A percentile compares a stretch with the other conserved stretches of the same genome.
phyloP scores from a whole-genome alignment of 2,329 filamentous ascomycete genomes.

The Hansfordia pulvinata region DNA sequence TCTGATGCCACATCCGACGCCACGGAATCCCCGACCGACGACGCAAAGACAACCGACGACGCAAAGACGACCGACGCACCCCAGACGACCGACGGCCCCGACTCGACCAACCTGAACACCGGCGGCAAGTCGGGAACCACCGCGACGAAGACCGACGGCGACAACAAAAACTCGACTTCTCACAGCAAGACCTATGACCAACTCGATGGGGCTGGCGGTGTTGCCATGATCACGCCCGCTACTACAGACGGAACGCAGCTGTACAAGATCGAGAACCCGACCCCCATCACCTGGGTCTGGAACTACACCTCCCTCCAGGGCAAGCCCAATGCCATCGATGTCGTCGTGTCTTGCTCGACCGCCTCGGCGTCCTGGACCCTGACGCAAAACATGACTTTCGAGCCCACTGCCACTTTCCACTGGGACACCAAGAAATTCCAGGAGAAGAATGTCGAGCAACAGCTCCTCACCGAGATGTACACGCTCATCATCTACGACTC shows the following conservation, averaged over 20 bases:
- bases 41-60: slow-evolving; percentile 4
- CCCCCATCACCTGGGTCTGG: slow-evolving; percentile 44
- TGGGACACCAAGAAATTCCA: slow-evolving; percentile 45
- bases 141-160: slow-evolving; percentile 13
- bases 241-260: slow-evolving; percentile 29
- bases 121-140: slow-evolving; percentile 14
- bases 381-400: slow-evolving; percentile 48
- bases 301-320: slow-evolving; percentile 50
- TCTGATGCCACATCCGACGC: slow-evolving; percentile 6
- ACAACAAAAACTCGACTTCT: slow-evolving; percentile 10
- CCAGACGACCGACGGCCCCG: slow-evolving; percentile 8
- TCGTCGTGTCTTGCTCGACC: slow-evolving; percentile 40
- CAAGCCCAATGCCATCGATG: slow-evolving; percentile 45
- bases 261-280: slow-evolving; percentile 43
- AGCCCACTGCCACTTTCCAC: slow-evolving; percentile 32
- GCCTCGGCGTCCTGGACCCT: slow-evolving; percentile 44
- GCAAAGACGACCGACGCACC: slow-evolving; percentile 4
- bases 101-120: slow-evolving; percentile 27
- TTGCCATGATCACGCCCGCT: slow-evolving; percentile 39
- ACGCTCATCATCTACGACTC: slow-evolving; percentile 50
- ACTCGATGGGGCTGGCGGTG: slow-evolving; percentile 31
- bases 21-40: slow-evolving; percentile 7
- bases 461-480: slow-evolving; percentile 40
- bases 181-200: slow-evolving; percentile 28
- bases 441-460: slow-evolving; percentile 26